These are phyloP conservation scores for Solanum aculeatissimum DNA, from an alignment of 305 asterid genomes.

Conservation along the genomic window DNA sequence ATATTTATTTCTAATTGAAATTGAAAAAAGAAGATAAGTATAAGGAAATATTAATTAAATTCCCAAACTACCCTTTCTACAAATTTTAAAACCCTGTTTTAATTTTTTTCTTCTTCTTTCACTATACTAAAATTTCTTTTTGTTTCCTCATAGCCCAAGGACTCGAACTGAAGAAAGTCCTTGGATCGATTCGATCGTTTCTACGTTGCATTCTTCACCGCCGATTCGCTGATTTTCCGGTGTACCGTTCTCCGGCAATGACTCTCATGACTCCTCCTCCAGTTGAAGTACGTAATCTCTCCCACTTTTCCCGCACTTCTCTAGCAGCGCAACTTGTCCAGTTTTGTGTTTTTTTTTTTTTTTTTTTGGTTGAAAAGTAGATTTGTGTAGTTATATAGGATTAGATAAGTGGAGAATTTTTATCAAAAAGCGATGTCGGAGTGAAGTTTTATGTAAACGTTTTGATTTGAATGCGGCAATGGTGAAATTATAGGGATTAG, in stretches of 20 bases:
- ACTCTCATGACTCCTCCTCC: slow-evolving; percentile 17
- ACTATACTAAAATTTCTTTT: neutral
- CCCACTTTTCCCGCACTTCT: neutral
- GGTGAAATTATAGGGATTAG: slow-evolving; percentile 5
- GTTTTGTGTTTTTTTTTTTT: neutral
- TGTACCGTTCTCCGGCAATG: slow-evolving; percentile 2
- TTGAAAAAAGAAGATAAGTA: too few relatives aligned
- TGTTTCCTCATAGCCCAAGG: neutral
- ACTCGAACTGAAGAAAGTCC: neutral
- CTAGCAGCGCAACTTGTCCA: neutral
- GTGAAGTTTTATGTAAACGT: neutral
- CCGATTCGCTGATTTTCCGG: slow-evolving; percentile 10
- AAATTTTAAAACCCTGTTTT: neutral
- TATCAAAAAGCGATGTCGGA: neutral
- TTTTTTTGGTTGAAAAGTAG: neutral
- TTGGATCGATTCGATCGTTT: neutral
- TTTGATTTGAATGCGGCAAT: neutral
- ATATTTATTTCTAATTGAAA: too few relatives aligned
- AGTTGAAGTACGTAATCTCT: slow-evolving; percentile 9
- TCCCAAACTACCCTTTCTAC: neutral
- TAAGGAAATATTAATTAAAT: neutral
- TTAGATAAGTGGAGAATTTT: neutral
- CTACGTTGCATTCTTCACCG: neutral
- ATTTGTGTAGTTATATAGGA: neutral
- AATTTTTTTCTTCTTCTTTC: neutral